Percentiles rank a stretch among this genome's conserved stretches.
Evolutionary conservation across 352 stramenopile genomes (phyloP).

Genomic region (Phytophthora vignae): DNA sequence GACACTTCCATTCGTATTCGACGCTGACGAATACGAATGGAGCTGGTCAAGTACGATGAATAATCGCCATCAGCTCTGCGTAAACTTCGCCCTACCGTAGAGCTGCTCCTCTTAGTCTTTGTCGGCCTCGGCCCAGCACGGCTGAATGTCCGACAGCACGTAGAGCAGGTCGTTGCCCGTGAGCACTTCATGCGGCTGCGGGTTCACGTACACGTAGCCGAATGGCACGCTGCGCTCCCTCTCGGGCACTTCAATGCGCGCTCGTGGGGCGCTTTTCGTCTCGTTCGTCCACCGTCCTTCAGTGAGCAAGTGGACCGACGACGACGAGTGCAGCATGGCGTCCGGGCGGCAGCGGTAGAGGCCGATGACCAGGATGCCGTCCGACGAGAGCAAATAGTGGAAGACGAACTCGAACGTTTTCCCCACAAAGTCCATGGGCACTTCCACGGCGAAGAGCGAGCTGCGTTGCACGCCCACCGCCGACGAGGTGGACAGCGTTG

Average conservation of each 20-base stretch:
- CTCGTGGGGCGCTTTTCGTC: constrained; percentile 23
- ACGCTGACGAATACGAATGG: too few species aligned
- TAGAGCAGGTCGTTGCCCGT: constrained; percentile 85
- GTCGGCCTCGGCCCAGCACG: constrained; percentile 58
- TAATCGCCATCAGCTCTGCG: too few species aligned
- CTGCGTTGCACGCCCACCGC: constrained; percentile 60
- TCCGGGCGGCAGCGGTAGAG: constrained; percentile 80
- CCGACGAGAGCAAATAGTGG: constrained; percentile 78
- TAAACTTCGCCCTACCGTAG: too few species aligned
- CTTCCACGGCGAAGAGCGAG: constrained; percentile 79
- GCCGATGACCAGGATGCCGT: constrained; percentile 77
- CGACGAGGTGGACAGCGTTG: constrained; percentile 41
- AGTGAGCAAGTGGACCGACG: constrained; percentile 16
- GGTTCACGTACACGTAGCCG: constrained; percentile 87
- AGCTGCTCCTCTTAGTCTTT: too few species aligned
- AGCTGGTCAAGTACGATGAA: too few species aligned
- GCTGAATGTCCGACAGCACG: constrained; percentile 83
- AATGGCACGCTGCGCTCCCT: constrained; percentile 71
- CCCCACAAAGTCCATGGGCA: constrained; percentile 82
- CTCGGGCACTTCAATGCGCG: constrained; percentile 66
- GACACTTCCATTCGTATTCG: too few species aligned
- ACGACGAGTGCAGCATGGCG: constrained; percentile 38
- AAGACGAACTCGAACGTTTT: constrained; percentile 84
- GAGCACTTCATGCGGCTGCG: constrained; percentile 70
- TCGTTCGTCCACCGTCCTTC: constrained; percentile 22